A percentile compares a stretch with the other conserved stretches of the same genome.
These are phyloP conservation scores for Monosporascus sp. DNA, from an alignment of 2,329 filamentous ascomycete genomes.

Conservation along the genomic window DNA sequence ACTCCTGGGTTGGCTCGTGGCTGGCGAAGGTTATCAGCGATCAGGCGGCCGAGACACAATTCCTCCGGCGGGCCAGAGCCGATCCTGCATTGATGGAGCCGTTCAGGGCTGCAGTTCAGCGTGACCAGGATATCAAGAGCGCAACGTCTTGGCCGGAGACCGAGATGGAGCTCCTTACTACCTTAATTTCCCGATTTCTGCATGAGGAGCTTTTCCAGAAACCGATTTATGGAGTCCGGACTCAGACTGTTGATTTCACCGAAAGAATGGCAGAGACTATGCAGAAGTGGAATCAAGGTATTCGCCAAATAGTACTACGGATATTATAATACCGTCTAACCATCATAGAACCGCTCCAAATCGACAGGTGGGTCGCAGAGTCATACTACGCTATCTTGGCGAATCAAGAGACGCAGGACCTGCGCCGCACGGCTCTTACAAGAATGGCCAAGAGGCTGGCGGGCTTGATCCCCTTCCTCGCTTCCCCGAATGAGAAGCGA, in stretches of 20 bases:
- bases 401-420: background rate
- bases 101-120: background rate
- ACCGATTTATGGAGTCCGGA: background rate
- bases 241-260: background rate
- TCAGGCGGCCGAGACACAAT: background rate
- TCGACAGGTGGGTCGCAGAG: background rate
- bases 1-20: background rate
- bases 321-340: background rate
- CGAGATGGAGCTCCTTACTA: background rate
- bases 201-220: background rate
- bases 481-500: background rate
- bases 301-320: background rate
- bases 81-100: background rate
- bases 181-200: background rate
- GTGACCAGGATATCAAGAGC: background rate
- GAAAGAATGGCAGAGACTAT: background rate
- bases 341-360: background rate
- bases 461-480: background rate
- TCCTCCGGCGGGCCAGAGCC: background rate
- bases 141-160: background rate
- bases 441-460: background rate
- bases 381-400: background rate
- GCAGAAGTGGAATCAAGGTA: background rate
- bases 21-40: background rate
- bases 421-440: background rate